Base-by-base conservation (phyloP, 768 basidiomycete genomes). In the Gloeophyllum trabeum region DNA sequence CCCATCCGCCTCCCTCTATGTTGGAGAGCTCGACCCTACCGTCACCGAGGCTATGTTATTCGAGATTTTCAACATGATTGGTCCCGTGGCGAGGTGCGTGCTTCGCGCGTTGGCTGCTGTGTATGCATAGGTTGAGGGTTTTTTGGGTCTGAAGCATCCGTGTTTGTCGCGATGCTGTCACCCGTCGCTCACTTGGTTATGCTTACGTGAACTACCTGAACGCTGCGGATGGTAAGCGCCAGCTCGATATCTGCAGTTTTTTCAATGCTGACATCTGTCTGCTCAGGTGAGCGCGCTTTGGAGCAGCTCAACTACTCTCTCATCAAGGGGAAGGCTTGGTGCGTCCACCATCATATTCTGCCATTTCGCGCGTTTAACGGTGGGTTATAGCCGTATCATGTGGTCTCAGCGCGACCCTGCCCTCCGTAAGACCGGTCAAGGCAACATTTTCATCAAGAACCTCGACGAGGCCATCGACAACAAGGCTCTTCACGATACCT, bases 361-460 rank as follows among this genome's bases (percentile, higher is more conserved):
- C 20, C 32, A 30, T 16, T 39, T n/a, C n/a, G n/a, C n/a, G n/a
- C n/a, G n/a, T n/a, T n/a, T n/a, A n/a, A n/a, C n/a, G n/a, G n/a
- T n/a, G n/a, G n/a, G 24, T n/a, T n/a, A n/a, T 14, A 90, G 87
- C 73, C 90, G 96, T 56, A 99, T 99, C 75, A 99, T 99, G 96
- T 98, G 96, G 94, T 97, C 93, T 57, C 96, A 98, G 76, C 89
- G 96, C 62, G 96, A 98, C 70, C 96, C 96, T 46, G 90, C 92
- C 53, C 81, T 99, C 59, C 88, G 96, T 65, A 98, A 98, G 80
- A 97, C 92, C 49, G 92, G 92, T 50, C 92, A 97, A 69, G 96
- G 96, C 63, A 99, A 99, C 64, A 91, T 99, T 59, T 99, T 99
- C 71, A 98, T 99, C 69, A 99, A 99, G 72, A 99, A 99, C 68